Base-by-base conservation (phyloP, 1,139 yeast species). In the Blastobotrys raffinosifermentans region DNA sequence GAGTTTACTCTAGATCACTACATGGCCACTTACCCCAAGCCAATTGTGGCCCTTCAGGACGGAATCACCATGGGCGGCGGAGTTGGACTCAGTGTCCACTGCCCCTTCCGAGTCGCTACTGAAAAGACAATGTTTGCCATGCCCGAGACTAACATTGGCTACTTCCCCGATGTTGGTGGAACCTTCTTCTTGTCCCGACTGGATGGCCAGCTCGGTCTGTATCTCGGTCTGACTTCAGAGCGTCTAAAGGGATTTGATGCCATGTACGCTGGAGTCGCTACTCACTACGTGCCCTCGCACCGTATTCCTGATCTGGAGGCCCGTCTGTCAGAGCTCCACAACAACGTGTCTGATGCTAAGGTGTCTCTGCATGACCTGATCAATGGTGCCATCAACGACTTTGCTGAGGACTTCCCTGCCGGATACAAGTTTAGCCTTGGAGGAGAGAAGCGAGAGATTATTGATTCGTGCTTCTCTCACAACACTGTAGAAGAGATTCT, bases 61-160 rank as follows among this genome's bases (percentile, higher is more conserved):
- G 97, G 97, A 20, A 86, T 91, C 53, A 86, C 93, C 26, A 86
- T 91, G 96, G 98, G 98, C 40, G 98, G 98, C 38, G 98, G 98
- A 51, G 95, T 86, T 30, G 98, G 98, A 3, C 67, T 91, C 39
- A 72, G 91, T 0, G 80, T 85, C 30, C 97, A 93, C 61, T 83
- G 89, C n/a, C 94, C 96, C 2, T 89, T 89, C 69, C 75, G 98
- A 57, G 69, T 91, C 34, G 94, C 93, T 9, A 85, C 96, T 26
- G 97, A 91, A 54, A 74, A 75, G 54, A 89, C 97, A 14, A 73
- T 80, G 56, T 75, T 89, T 64, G 95, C 97, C 44, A 93, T 91
- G 98, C 98, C 98, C 4, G 98, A 91, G 62, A 82, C 93, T 72
- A 91, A 85, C 53, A 91, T 93, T 58, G 99, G 99, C 0, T 86